Base-by-base conservation (phyloP, 2,329 filamentous ascomycete genomes). In the Sclerotinia borealis region DNA sequence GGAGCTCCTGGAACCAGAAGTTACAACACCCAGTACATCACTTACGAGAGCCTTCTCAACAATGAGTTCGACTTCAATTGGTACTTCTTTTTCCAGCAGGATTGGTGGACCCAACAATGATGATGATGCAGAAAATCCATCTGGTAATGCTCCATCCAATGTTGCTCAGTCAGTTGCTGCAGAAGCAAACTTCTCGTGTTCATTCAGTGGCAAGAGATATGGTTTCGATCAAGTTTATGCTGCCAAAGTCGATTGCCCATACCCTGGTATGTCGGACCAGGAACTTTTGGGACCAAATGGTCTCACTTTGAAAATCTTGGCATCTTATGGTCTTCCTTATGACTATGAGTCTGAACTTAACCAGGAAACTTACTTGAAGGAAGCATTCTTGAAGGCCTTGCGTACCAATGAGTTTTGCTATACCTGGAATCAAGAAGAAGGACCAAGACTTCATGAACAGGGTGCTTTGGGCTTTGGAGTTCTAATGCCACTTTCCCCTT, bases 221-320 rank as follows among this genome's bases (percentile, higher is more conserved):
- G 66, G 68, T 15, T 74, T 72, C 47, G 72, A 75, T 65, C 68
- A 73, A 37, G 65, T 73, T 22, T 75, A 75, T 56, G 68, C 63
- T 49, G 67, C 65, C 27, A 60, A 67, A 55, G 37, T 68, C 10
- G 55, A 61, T 51, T 65, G 64, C 59, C n/a, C 63, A 59, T 55
- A 64, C 51, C 49, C 66, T 7, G 50, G 62, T 9, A 66, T 68
- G 54, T 64, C 70, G 29, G 65, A 70, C 10, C 47, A 68, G 29
- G 66, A 68, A 49, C 63, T 70, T 39, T 34, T 65, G 10, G 47
- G 50, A 39, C 49, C 63, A 22, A 59, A 66, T 48, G 68, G 66
- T 9, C 59, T 74, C 37, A 59, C 63, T 8, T 69, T 69, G n/a
- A 68, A 67, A 48, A 66, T 73, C 15, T 60, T 74, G 15, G 72